Base-by-base conservation (phyloP, 2,329 filamentous ascomycete genomes). In the Penicillium sp. region DNA sequence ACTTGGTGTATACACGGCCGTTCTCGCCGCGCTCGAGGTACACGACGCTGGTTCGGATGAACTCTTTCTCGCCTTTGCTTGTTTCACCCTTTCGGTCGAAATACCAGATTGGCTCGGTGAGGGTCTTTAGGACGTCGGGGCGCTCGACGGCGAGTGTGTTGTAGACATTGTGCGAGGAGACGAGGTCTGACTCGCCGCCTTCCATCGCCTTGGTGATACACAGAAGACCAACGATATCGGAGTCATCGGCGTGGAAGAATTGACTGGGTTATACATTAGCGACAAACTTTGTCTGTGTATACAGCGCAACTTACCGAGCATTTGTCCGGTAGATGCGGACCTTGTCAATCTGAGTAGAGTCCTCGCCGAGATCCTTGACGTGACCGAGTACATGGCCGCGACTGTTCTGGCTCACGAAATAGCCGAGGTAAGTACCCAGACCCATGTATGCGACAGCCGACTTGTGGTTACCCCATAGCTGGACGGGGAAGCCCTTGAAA, bases 321-420 rank as follows among this genome's bases (percentile, higher is more conserved):
- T 91, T 90, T 2, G 92, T 96, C 62, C 92, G 85, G 79, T 96
- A 96, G 75, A 96, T 96, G 66, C 92, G 88, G 59, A 96, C 91
- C 66, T 87, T 89, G 77, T 96, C 89, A 67, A 91, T 96, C 76
- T 92, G 87, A 5, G 82, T 85, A 26, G 88, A 82, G 72, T 96
- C 91, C 64, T 93, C 91, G 46, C 90, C 90, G 3, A 95, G 83
- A 75, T 96, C 91, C 77, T 96, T 93, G 66, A 96, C 91, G 73
- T 96, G 91, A 8, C 91, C 91, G 1, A 96, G 84, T 10, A 96
- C 90, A 75, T 96, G 91, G 45, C 91, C 91, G 19, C 86, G 85
- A 19, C 88, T 87, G 77, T 96, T 96, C 70, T 96, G 92, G 24
- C 86, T 90, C 41, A 96, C 86, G 62, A 95, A 93, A 79, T 96